phyloP scores from a whole-genome alignment of 1,284 basidiomycete genomes.

The Rhodotorula mucilaginosa region DNA sequence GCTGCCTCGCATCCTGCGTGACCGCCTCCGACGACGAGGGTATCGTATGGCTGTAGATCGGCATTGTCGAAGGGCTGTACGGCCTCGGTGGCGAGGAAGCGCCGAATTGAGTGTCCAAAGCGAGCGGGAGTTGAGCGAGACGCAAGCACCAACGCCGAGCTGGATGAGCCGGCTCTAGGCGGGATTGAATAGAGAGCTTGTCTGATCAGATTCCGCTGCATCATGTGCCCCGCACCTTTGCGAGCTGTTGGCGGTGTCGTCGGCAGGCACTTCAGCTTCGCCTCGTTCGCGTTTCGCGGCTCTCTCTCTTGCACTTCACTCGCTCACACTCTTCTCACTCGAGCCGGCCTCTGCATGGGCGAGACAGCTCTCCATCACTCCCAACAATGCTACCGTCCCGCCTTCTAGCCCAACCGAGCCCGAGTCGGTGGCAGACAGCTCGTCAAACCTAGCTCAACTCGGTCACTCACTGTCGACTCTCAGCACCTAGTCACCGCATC shows the following conservation, averaged over 20 bases:
- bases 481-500: too few relatives aligned
- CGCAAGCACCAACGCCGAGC: background rate
- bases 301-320: background rate
- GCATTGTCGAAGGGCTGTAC: background rate
- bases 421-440: too few relatives aligned
- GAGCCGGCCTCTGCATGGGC: too few relatives aligned
- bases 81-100: conserved; percentile 3
- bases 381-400: too few relatives aligned
- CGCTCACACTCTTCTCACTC: background rate
- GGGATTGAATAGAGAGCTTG: conserved; percentile 23
- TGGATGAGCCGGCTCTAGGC: conserved; percentile 15
- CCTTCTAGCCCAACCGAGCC: too few relatives aligned
- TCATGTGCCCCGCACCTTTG: background rate
- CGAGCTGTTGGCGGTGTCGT: background rate
- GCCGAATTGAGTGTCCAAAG: background rate
- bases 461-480: too few relatives aligned
- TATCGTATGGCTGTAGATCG: conserved; percentile 20
- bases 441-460: too few relatives aligned
- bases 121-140: background rate
- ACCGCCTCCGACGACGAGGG: conserved; percentile 77
- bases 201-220: conserved; percentile 7
- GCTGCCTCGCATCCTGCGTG: conserved; percentile 91
- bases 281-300: background rate
- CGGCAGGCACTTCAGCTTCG: background rate
- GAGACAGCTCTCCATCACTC: too few relatives aligned